These are phyloP conservation scores for Arachnomyces sp. DNA, from an alignment of 2,329 filamentous ascomycete genomes.

Conservation along the genomic window DNA sequence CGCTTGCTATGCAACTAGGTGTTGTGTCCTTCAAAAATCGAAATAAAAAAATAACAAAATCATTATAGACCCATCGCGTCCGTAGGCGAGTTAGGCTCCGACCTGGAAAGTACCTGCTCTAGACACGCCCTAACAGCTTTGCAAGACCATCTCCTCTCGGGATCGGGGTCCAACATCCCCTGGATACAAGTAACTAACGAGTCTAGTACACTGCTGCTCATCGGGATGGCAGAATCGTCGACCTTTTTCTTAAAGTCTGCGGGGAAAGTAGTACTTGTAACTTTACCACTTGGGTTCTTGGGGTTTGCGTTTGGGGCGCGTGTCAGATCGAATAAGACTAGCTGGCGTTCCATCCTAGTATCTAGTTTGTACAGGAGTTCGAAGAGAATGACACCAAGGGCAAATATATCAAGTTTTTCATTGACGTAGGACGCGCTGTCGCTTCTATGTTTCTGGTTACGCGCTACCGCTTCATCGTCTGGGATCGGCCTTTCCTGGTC, in stretches of 20 bases:
- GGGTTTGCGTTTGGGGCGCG: slow-evolving; percentile 14
- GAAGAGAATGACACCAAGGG: slow-evolving; percentile 55
- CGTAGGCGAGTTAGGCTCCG: slow-evolving; percentile 7
- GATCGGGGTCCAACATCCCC: slow-evolving; percentile 35
- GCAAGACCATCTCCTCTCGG: slow-evolving; percentile 31
- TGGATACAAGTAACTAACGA: slow-evolving; percentile 30
- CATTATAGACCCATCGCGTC: too few species aligned
- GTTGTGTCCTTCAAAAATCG: too few species aligned
- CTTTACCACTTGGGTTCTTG: not conserved
- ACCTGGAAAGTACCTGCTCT: slow-evolving; percentile 20
- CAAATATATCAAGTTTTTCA: slow-evolving; percentile 54
- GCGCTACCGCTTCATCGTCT: slow-evolving; percentile 8
- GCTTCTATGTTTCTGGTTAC: slow-evolving; percentile 15
- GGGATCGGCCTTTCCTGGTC: slow-evolving; percentile 1
- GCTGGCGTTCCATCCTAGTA: slow-evolving; percentile 42
- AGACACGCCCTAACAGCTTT: slow-evolving; percentile 28
- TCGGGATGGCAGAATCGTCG: slow-evolving; percentile 20
- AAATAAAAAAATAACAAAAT: too few species aligned
- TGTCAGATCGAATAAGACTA: slow-evolving; percentile 36
- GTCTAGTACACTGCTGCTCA: slow-evolving; percentile 23
- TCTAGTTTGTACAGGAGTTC: slow-evolving; percentile 53
- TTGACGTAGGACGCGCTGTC: slow-evolving; percentile 21
- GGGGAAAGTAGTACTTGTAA: slow-evolving; percentile 24
- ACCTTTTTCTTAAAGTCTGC: slow-evolving; percentile 32
- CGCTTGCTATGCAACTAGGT: slow-evolving; percentile 9